These are phyloP conservation scores for Fonsecaea multimorphosa DNA, from an alignment of 2,329 filamentous ascomycete genomes.

Conservation along the genomic window DNA sequence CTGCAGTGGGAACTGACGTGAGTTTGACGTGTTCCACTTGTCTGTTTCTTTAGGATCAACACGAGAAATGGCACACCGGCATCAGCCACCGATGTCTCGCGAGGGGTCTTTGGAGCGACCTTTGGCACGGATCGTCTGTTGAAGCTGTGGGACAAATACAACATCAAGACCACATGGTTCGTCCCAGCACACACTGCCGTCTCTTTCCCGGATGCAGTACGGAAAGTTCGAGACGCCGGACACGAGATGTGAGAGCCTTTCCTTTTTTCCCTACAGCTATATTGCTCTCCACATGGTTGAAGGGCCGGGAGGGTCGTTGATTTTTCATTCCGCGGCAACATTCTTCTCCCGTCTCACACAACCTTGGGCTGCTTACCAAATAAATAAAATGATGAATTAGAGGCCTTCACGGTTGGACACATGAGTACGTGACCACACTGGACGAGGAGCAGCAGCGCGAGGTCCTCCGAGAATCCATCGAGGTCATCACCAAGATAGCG, in stretches of 20 bases:
- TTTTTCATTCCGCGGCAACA: too few species aligned
- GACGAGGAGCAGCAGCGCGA: constrained; percentile 75
- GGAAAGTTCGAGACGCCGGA: constrained; percentile 61
- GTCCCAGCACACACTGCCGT: constrained; percentile 65
- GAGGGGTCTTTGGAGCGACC: constrained; percentile 72
- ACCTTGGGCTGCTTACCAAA: background rate
- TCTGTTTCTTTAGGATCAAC: constrained; percentile 20
- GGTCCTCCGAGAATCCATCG: constrained; percentile 78
- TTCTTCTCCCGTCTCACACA: background rate
- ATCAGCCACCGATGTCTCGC: constrained; percentile 70
- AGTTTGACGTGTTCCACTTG: too few species aligned
- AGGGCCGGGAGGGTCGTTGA: too few species aligned
- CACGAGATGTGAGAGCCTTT: constrained; percentile 59
- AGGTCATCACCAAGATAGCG: constrained; percentile 71
- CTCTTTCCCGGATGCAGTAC: constrained; percentile 58
- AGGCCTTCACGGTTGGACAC: constrained; percentile 73
- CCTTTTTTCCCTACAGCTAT: too few species aligned
- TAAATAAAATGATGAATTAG: constrained; percentile 12
- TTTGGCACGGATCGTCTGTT: constrained; percentile 70
- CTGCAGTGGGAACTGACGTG: too few species aligned
- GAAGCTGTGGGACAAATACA: constrained; percentile 59
- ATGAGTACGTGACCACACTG: constrained; percentile 75
- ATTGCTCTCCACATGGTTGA: too few species aligned
- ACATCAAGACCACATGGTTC: constrained; percentile 63
- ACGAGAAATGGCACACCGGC: constrained; percentile 37